phyloP scores from a whole-genome alignment of 2,329 filamentous ascomycete genomes.

The Exophiala alcalophila region DNA sequence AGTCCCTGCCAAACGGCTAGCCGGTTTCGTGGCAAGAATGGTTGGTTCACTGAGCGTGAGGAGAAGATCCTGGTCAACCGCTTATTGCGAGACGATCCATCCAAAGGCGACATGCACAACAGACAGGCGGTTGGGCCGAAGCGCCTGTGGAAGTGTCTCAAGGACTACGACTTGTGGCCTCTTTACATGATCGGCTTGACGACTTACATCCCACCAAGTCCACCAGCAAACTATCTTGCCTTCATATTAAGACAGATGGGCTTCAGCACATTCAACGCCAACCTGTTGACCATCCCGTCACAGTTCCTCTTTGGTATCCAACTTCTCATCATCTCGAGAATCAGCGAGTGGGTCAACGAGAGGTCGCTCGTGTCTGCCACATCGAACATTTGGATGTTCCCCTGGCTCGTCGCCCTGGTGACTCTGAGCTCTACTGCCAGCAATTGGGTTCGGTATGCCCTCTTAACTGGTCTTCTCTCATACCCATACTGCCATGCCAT shows the following conservation, averaged over 20 bases:
- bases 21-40: slow-evolving; percentile 57
- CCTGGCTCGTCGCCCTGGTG: slow-evolving; percentile 52
- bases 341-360: slow-evolving; percentile 54
- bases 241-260: slow-evolving; percentile 57
- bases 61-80: slow-evolving; percentile 61
- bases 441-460: slow-evolving; percentile 51
- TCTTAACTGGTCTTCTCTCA: slow-evolving; percentile 53
- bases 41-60: slow-evolving; percentile 61
- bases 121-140: slow-evolving; percentile 49
- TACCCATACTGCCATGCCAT: slow-evolving; percentile 57
- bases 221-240: slow-evolving; percentile 55
- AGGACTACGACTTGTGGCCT: slow-evolving; percentile 62
- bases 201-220: slow-evolving; percentile 54
- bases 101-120: slow-evolving; percentile 61
- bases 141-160: slow-evolving; percentile 52
- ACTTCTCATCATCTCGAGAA: slow-evolving; percentile 47
- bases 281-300: slow-evolving; percentile 59
- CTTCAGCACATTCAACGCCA: slow-evolving; percentile 60
- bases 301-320: slow-evolving; percentile 36
- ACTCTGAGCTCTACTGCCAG: slow-evolving; percentile 44
- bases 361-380: slow-evolving; percentile 52
- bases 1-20: slow-evolving; percentile 65
- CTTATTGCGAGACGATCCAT: slow-evolving; percentile 58
- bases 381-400: slow-evolving; percentile 53
- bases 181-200: slow-evolving; percentile 53